Base-by-base conservation (phyloP, 495 filamentous ascomycete species). In the Trichoderma virens region DNA sequence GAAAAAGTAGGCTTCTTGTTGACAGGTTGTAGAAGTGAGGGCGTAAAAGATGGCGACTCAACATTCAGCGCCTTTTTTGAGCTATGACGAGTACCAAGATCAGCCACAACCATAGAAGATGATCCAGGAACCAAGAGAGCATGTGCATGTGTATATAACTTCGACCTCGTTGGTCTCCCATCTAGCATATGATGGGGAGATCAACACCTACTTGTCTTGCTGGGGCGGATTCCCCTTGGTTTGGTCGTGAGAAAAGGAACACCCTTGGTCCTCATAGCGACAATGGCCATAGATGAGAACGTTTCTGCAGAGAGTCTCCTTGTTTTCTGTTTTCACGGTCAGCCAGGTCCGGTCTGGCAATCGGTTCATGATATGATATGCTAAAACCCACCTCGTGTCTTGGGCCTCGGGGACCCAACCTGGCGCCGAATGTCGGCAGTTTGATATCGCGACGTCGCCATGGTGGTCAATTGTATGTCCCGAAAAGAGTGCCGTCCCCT, bases 1-100 rank as follows among this genome's bases (percentile, higher is more conserved):
- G 93, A 93, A 65, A 98, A 76, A 13, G 75, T 79, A 9, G 82
- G 78, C 70, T 90, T 91, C 67, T 87, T 88, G 8, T 81, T 66
- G 13, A 75, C 70, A 5, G 45, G 28, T n/a, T 70, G 65, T 35
- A 67, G 82, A 75, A 73, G 82, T 75, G 78, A 81, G 65, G 94
- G 95, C 1, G 92, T 97, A 68, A 98, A 98, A 47, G 93, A 89
- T 16, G 95, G 94, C 14, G 94, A 97, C 67, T 98, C 94, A 69
- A 96, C 93, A 73, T 96, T 98, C 69, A 98, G 85, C 16, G 87
- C 79, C 78, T 93, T 92, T 78, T 89, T 94, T 64, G 81, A 75
- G 66, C 79, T 80, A 20, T 18, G 27, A 68, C 72, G 72, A 69
- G 39, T 34, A 31, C n/a, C 16, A 61, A 34, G 62, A 25, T 67